Conservation (phyloP, 2,329 filamentous ascomycete species). For the Emergomyces orientalis region DNA sequence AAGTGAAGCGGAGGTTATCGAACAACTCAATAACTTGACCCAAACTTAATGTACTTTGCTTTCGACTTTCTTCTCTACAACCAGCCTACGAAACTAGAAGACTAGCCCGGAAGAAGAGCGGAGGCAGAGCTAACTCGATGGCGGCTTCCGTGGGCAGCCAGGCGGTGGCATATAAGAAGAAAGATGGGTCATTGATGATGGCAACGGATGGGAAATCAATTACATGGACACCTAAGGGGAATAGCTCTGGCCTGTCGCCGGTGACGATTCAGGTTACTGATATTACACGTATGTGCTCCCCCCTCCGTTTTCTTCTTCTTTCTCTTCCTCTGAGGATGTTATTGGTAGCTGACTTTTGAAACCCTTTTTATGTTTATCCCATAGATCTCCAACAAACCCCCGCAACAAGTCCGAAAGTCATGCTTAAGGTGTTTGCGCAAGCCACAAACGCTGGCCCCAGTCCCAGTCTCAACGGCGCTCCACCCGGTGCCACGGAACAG, state of each 20-base stretch:
- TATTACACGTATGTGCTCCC: constrained; percentile 62
- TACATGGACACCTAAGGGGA: constrained; percentile 66
- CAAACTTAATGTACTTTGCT: neutral
- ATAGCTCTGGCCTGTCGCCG: constrained; percentile 48
- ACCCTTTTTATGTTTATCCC: neutral
- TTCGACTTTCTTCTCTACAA: neutral
- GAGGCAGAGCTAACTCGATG: neutral
- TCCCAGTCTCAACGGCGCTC: constrained; percentile 15
- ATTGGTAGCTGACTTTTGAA: constrained; percentile 5
- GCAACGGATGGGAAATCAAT: constrained; percentile 63
- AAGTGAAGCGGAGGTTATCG: neutral
- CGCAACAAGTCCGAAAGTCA: constrained; percentile 76
- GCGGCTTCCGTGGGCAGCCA: constrained; percentile 11
- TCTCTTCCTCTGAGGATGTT: neutral
- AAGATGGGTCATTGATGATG: constrained; percentile 74
- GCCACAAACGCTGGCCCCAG: constrained; percentile 40
- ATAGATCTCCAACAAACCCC: constrained; percentile 91
- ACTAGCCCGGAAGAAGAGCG: neutral
- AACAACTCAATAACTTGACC: neutral
- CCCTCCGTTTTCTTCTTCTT: neutral
- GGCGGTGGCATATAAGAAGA: constrained; percentile 77
- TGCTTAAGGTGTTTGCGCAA: constrained; percentile 83
- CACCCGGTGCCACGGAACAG: constrained; percentile 44
- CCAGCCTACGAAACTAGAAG: neutral
- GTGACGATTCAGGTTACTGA: constrained; percentile 63